Evolutionary conservation across 805 yeast species (phyloP).

Genomic region (Dipodascus geniculatus): DNA sequence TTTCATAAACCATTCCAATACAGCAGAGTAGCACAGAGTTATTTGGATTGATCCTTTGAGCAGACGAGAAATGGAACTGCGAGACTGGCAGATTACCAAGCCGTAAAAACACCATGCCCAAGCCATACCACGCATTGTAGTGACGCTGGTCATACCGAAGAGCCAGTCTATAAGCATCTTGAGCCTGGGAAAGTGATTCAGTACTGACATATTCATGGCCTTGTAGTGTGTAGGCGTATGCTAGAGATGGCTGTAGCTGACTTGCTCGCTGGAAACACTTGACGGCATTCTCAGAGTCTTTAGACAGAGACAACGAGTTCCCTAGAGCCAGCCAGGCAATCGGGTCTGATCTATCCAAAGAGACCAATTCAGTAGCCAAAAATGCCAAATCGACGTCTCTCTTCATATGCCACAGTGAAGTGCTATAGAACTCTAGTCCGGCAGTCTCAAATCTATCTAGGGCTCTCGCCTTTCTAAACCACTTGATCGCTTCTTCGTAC

Average conservation of each 20-base stretch:
- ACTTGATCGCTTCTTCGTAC: conserved; percentile 61
- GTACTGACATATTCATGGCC: conserved; percentile 86
- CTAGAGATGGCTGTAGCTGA: conserved; percentile 52
- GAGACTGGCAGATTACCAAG: conserved; percentile 78
- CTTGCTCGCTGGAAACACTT: conserved; percentile 75
- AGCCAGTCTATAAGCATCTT: conserved; percentile 71
- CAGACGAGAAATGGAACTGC: conserved; percentile 76
- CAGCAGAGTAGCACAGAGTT: conserved; percentile 85
- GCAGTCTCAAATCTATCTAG: conserved; percentile 67
- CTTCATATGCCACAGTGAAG: conserved; percentile 86
- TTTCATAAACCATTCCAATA: conserved; percentile 86
- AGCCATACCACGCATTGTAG: conserved; percentile 90
- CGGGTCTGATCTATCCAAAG: conserved; percentile 53
- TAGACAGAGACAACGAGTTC: conserved; percentile 67
- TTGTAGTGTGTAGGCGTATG: conserved; percentile 83
- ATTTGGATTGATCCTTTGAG: conserved; percentile 81
- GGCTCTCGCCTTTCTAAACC: conserved; percentile 51
- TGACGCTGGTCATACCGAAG: conserved; percentile 67
- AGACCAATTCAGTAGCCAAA: conserved; percentile 70
- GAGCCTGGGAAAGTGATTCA: conserved; percentile 84
- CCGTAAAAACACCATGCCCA: conserved; percentile 86
- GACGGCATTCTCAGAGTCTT: conserved; percentile 84
- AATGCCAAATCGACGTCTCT: conserved; percentile 69
- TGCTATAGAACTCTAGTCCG: conserved; percentile 88
- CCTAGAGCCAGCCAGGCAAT: conserved; percentile 91